phyloP scores from a whole-genome alignment of 2,329 filamentous ascomycete genomes.

The Thelonectria discophora region DNA sequence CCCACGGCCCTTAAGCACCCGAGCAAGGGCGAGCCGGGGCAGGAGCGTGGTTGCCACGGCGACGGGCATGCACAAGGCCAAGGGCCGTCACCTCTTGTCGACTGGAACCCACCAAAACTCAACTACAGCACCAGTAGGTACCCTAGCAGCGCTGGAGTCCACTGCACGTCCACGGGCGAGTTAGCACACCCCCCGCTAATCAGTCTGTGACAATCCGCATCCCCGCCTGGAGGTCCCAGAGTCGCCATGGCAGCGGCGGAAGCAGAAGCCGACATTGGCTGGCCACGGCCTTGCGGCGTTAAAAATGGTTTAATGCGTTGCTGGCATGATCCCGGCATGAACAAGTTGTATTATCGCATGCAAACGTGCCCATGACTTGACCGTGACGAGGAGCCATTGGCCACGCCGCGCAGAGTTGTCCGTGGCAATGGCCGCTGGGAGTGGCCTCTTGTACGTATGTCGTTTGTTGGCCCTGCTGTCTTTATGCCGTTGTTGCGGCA shows the following conservation, averaged over 20 bases:
- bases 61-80: conserved; percentile 26
- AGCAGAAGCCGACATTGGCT: conserved; percentile 38
- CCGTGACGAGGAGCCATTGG: conserved; percentile 37
- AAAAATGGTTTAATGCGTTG: conserved; percentile 2
- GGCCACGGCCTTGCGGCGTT: background rate
- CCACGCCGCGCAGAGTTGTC: conserved; percentile 26
- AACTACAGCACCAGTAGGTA: no score
- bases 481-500: no score
- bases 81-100: no score
- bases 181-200: conserved; percentile 34
- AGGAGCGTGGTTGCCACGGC: conserved; percentile 40
- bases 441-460: background rate
- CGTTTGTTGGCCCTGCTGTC: background rate
- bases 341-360: conserved; percentile 1
- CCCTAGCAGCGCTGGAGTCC: no score
- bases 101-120: conserved; percentile 32
- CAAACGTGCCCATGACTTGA: conserved; percentile 23
- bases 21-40: conserved; percentile 37
- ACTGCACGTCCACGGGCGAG: no score
- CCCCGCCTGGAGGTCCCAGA: conserved; percentile 40
- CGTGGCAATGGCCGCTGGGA: conserved; percentile 25
- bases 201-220: conserved; percentile 42
- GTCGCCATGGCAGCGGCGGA: conserved; percentile 47
- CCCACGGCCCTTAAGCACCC: conserved; percentile 42
- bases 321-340: conserved; percentile 41